phyloP scores from a whole-genome alignment of 768 basidiomycete species.

The Hygrophoropsis aurantiaca region DNA sequence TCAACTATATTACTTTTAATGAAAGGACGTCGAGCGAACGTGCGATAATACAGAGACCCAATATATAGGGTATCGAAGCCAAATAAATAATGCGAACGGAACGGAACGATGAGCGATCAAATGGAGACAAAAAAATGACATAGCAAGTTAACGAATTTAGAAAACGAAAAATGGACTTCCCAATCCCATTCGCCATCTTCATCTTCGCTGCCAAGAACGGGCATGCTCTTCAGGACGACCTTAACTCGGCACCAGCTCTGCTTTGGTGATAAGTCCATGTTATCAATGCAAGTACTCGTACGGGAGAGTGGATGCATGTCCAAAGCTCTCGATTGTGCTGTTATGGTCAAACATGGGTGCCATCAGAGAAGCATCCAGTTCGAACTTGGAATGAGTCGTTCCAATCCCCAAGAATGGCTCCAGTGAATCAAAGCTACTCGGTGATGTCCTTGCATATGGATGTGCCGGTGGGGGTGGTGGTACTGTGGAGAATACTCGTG shows the following conservation, averaged over 20 bases:
- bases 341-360: constrained; percentile 16
- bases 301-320: constrained; percentile 21
- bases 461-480: constrained; percentile 39
- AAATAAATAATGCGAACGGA: too few species aligned
- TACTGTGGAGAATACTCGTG: constrained; percentile 15
- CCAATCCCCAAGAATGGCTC: constrained; percentile 66
- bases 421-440: constrained; percentile 29
- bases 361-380: constrained; percentile 21
- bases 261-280: constrained; percentile 16
- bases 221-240: constrained; percentile 66
- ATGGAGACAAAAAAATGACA: too few species aligned
- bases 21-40: too few species aligned
- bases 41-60: too few species aligned
- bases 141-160: too few species aligned
- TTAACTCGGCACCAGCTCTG: constrained; percentile 53
- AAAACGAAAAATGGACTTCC: too few species aligned
- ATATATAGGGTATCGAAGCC: too few species aligned
- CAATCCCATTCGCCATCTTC: constrained; percentile 77
- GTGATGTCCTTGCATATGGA: constrained; percentile 31
- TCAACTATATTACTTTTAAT: too few species aligned
- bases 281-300: constrained; percentile 30
- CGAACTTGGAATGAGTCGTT: constrained; percentile 24
- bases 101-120: too few species aligned
- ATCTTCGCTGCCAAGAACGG: constrained; percentile 60
- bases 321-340: constrained; percentile 27